These are phyloP conservation scores for Suillus tomentosus DNA, from an alignment of 768 basidiomycete genomes.

Conservation along the genomic window DNA sequence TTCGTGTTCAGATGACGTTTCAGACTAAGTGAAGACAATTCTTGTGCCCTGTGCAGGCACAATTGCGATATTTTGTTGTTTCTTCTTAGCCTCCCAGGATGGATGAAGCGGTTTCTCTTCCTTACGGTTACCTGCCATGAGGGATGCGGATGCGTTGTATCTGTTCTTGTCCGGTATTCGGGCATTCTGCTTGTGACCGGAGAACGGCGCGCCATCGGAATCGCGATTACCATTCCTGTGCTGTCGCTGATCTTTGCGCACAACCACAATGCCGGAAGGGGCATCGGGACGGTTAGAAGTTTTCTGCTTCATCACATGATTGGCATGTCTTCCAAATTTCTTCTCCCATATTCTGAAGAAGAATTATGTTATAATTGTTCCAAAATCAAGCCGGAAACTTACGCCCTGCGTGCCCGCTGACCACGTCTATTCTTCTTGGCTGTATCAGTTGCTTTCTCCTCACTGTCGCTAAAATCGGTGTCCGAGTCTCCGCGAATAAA, in stretches of 20 bases:
- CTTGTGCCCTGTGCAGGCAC: constrained; percentile 80
- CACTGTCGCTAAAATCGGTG: constrained; percentile 74
- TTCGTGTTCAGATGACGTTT: neutral
- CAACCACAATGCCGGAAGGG: constrained; percentile 11
- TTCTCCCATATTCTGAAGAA: constrained; percentile 91
- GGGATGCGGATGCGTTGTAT: neutral
- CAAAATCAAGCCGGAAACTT: constrained; percentile 40
- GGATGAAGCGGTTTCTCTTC: constrained; percentile 67
- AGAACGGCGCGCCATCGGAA: constrained; percentile 20
- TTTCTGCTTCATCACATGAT: constrained; percentile 76
- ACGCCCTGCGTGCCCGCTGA: constrained; percentile 93
- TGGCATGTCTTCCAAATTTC: constrained; percentile 89
- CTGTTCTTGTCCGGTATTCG: constrained; percentile 7
- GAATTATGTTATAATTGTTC: constrained; percentile 9
- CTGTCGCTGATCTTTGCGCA: constrained; percentile 21
- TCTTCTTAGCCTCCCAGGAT: constrained; percentile 94
- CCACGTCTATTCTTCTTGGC: constrained; percentile 87
- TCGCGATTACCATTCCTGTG: constrained; percentile 20
- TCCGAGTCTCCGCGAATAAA: constrained; percentile 80
- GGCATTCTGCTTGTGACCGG: constrained; percentile 11
- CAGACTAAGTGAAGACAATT: constrained; percentile 55
- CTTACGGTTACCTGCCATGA: constrained; percentile 5
- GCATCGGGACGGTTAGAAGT: constrained; percentile 13
- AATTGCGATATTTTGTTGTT: constrained; percentile 65
- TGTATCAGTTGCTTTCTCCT: constrained; percentile 52